Conservation (phyloP, 768 basidiomycete species). For the Calocera cornea region DNA sequence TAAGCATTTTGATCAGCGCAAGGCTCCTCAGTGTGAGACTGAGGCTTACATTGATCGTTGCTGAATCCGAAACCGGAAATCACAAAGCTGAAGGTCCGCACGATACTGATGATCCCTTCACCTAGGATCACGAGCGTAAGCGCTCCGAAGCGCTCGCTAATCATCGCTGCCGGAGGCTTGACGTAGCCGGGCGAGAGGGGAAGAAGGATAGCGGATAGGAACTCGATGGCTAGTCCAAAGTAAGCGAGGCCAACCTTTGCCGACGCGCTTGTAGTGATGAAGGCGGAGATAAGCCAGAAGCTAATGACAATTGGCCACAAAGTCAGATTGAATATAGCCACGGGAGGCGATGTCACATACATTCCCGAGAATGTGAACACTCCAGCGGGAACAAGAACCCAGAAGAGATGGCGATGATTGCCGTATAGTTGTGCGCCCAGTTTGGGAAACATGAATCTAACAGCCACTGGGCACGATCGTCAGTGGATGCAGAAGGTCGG, state of each 20-base stretch:
- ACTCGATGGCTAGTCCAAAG: background rate
- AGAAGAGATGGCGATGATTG: background rate
- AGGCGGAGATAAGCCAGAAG: background rate
- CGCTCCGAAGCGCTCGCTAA: background rate
- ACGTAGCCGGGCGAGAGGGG: background rate
- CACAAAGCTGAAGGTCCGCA: constrained; percentile 3
- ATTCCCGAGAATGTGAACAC: background rate
- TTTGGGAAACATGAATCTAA: background rate
- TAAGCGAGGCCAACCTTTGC: background rate
- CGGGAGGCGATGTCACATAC: background rate
- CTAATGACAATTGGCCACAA: background rate
- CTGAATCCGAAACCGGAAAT: background rate
- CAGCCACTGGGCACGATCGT: background rate
- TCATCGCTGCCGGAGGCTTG: background rate
- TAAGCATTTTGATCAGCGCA: background rate
- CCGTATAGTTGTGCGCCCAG: background rate
- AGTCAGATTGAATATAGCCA: background rate
- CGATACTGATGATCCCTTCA: constrained; percentile 1
- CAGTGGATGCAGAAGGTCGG: background rate
- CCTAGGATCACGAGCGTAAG: background rate
- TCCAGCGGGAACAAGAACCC: background rate
- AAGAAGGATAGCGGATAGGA: background rate
- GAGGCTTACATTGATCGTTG: background rate
- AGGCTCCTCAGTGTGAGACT: background rate
- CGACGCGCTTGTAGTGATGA: background rate